These are phyloP conservation scores for Emmonsia crescens DNA, from an alignment of 2,329 filamentous ascomycete genomes.

Conservation along the genomic window DNA sequence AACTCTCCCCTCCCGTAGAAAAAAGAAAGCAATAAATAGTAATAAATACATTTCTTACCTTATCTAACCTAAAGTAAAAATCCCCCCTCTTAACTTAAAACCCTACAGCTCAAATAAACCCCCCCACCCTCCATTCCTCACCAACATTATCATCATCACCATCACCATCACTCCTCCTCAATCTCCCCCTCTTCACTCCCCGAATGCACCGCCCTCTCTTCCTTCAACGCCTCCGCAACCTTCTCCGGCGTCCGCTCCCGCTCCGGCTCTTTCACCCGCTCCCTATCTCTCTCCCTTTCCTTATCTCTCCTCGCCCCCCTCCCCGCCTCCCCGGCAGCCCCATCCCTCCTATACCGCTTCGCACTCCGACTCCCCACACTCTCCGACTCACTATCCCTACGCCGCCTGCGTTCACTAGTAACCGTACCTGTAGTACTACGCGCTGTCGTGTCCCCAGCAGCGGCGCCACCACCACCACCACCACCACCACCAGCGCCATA, in stretches of 20 bases:
- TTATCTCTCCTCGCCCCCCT: slow-evolving; percentile 25
- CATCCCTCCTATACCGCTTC: slow-evolving; percentile 44
- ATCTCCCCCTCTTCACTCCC: slow-evolving; percentile 98
- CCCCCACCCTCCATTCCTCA: not conserved
- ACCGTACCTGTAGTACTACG: slow-evolving; percentile 41
- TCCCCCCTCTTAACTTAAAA: not conserved
- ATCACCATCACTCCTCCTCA: slow-evolving; percentile 52
- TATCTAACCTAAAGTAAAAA: not conserved
- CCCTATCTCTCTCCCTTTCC: slow-evolving; percentile 20
- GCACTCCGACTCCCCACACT: slow-evolving; percentile 47
- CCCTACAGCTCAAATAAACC: not conserved
- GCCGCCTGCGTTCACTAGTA: slow-evolving; percentile 58
- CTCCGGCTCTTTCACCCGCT: slow-evolving; percentile 34
- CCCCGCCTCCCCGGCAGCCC: slow-evolving; percentile 28
- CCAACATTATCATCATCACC: not conserved
- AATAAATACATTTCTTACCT: not conserved
- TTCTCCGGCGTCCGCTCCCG: slow-evolving; percentile 27
- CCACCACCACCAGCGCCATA: slow-evolving; percentile 63
- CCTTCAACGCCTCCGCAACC: slow-evolving; percentile 27
- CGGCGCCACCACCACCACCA: slow-evolving; percentile 34
- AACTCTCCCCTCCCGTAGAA: too few relatives aligned
- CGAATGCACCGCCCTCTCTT: slow-evolving; percentile 49
- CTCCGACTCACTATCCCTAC: slow-evolving; percentile 67
- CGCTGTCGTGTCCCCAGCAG: slow-evolving; percentile 22
- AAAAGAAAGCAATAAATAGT: not conserved